Evolutionary conservation across 1,139 yeast species (phyloP).

Genomic region (Candida glucosophila): DNA sequence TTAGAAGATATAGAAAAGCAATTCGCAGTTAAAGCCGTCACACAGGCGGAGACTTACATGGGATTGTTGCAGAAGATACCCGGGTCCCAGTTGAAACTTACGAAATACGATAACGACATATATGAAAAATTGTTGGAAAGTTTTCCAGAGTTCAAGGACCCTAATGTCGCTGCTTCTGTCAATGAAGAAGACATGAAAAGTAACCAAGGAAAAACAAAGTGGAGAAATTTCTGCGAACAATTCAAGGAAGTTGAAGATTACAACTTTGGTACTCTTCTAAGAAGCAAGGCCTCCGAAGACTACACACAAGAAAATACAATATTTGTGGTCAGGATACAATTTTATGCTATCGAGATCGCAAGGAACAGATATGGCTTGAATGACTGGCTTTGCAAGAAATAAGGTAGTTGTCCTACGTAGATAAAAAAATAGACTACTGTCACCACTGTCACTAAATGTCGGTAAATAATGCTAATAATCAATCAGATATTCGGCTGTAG

Average conservation of each 20-base stretch:
- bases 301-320: slow-evolving; percentile 81
- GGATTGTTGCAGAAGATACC: slow-evolving; percentile 60
- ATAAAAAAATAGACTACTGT: too few relatives aligned
- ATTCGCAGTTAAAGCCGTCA: slow-evolving; percentile 95
- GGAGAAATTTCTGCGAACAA: slow-evolving; percentile 83
- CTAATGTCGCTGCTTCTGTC: slow-evolving; percentile 47
- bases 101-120: slow-evolving; percentile 78
- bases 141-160: slow-evolving; percentile 77
- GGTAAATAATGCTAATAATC: too few relatives aligned
- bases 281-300: slow-evolving; percentile 62
- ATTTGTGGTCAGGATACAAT: slow-evolving; percentile 87
- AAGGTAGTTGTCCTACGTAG: too few relatives aligned
- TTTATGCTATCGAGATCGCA: slow-evolving; percentile 89
- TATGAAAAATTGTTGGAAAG: slow-evolving; percentile 56
- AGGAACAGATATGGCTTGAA: slow-evolving; percentile 87
- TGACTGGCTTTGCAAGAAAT: slow-evolving; percentile 63
- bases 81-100: slow-evolving; percentile 71
- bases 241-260: slow-evolving; percentile 84
- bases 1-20: slow-evolving; percentile 79
- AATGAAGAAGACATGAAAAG: slow-evolving; percentile 80
- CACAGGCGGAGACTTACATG: slow-evolving; percentile 95
- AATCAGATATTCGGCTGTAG: too few relatives aligned
- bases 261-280: slow-evolving; percentile 89
- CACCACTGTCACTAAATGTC: too few relatives aligned
- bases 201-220: slow-evolving; percentile 68